These are phyloP conservation scores for Ascochyta rabiei DNA, from an alignment of 2,329 filamentous ascomycete species.

Conservation along the genomic window DNA sequence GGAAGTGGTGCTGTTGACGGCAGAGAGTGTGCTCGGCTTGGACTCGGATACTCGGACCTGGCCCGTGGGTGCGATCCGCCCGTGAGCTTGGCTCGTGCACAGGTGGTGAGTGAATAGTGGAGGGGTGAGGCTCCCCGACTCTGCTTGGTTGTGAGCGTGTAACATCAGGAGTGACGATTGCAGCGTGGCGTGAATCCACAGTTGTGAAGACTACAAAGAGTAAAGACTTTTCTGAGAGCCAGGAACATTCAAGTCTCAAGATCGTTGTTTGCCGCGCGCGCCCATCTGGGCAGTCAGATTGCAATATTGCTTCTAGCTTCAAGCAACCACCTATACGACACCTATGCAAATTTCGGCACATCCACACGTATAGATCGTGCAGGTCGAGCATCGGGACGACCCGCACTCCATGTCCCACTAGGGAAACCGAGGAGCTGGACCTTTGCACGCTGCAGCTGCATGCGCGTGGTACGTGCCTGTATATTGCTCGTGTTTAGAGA, in stretches of 20 bases:
- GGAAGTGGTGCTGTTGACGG: background rate
- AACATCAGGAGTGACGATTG: background rate
- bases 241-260: background rate
- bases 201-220: background rate
- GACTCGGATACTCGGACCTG: constrained; percentile 3
- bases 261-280: background rate
- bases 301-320: background rate
- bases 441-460: constrained; percentile 1
- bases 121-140: background rate
- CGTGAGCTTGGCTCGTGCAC: too few relatives aligned
- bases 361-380: constrained; percentile 8
- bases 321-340: background rate
- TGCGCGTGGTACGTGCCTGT: background rate
- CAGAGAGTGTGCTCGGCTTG: background rate
- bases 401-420: constrained; percentile 7
- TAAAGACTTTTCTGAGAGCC: background rate
- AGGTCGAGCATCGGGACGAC: constrained; percentile 9
- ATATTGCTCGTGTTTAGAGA: background rate
- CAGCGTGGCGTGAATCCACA: background rate
- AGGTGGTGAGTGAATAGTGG: background rate
- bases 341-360: background rate
- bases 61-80: constrained; percentile 1
- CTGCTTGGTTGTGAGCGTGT: background rate
- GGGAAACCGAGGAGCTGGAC: background rate
- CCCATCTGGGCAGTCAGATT: background rate